These are phyloP conservation scores for Takashimella tepidaria DNA, from an alignment of 1,284 basidiomycete genomes.

Conservation along the genomic window DNA sequence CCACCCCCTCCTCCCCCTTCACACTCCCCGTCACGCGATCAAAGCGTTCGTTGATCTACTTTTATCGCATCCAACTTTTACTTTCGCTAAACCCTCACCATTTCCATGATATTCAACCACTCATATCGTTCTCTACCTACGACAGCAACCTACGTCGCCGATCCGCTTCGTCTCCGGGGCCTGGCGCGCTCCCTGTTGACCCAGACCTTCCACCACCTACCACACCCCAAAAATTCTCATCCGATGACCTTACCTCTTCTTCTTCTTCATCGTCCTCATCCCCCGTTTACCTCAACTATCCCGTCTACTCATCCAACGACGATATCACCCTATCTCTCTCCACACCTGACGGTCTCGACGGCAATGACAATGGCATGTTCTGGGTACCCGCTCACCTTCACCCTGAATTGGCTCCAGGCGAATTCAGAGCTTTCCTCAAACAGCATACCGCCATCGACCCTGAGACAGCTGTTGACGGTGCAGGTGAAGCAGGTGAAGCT, in stretches of 20 bases:
- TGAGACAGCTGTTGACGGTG: constrained; percentile 49
- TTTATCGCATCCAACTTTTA: not conserved
- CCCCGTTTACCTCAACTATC: constrained; percentile 11
- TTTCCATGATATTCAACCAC: not conserved
- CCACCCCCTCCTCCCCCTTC: not conserved
- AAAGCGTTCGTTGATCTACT: not conserved
- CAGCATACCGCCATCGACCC: constrained; percentile 68
- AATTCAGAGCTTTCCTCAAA: constrained; percentile 91
- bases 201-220: constrained; percentile 70
- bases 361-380: constrained; percentile 57
- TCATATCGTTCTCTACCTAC: not conserved
- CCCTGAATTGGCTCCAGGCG: constrained; percentile 92
- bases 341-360: constrained; percentile 34
- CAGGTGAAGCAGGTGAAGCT: constrained; percentile 27
- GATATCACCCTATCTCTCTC: constrained; percentile 34
- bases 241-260: too few relatives aligned
- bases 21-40: not conserved
- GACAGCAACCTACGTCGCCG: constrained; percentile 67
- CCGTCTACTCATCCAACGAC: constrained; percentile 39
- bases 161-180: constrained; percentile 64
- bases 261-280: constrained; percentile 10
- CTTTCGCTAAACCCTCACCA: not conserved
- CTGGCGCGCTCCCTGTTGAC: constrained; percentile 73
- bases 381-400: constrained; percentile 97
- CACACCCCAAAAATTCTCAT: constrained; percentile 4